Evolutionary conservation across 1,139 yeast species (phyloP).

Genomic region (Arxiozyma slooffiae): DNA sequence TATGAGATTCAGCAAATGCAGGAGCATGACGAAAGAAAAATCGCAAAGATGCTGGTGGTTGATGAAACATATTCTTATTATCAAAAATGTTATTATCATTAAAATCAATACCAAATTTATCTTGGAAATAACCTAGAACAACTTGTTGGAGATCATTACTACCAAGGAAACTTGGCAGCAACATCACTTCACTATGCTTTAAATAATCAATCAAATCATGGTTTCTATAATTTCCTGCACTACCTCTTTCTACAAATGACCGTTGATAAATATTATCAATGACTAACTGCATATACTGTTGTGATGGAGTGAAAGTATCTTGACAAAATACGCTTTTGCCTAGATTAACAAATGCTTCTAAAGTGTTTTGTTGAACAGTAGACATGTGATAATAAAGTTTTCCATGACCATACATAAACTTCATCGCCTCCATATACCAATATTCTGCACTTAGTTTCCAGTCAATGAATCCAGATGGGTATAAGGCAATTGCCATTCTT

Average conservation of each 20-base stretch:
- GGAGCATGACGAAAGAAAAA: constrained; percentile 73
- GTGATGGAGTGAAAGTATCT: constrained; percentile 76
- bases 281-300: constrained; percentile 62
- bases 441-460: constrained; percentile 73
- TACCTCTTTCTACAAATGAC: constrained; percentile 38
- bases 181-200: constrained; percentile 32
- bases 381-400: constrained; percentile 75
- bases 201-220: constrained; percentile 29
- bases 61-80: constrained; percentile 39
- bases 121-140: constrained; percentile 58
- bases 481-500: constrained; percentile 74
- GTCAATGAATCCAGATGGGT: constrained; percentile 66
- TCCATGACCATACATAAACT: constrained; percentile 67
- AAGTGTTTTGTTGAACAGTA: constrained; percentile 69
- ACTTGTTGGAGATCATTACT: constrained; percentile 48
- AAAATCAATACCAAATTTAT: constrained; percentile 54
- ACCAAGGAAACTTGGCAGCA: constrained; percentile 37
- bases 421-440: constrained; percentile 66
- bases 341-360: constrained; percentile 67
- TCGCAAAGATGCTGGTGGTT: constrained; percentile 45
- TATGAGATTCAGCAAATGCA: constrained; percentile 63
- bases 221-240: constrained; percentile 23
- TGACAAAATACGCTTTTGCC: constrained; percentile 71
- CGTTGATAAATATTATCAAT: constrained; percentile 72
- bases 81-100: constrained; percentile 53